Evolutionary conservation across 306 rosid species (phyloP).

Genomic region (Benincasa hispida): DNA sequence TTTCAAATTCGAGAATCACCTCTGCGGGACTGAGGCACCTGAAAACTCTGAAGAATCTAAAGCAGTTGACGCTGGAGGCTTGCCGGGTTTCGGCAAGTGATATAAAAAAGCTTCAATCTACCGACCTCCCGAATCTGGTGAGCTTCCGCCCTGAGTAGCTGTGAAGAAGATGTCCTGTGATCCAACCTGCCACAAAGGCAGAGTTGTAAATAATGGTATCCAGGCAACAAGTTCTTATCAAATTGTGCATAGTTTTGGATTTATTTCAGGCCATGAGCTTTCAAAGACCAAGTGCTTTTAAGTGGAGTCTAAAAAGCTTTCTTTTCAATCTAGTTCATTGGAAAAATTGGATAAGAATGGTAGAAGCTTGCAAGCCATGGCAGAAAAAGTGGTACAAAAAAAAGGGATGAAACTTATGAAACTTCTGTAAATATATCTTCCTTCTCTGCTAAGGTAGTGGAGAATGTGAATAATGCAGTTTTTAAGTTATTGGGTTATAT

Average conservation of each 20-base stretch:
- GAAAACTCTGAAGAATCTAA: conserved; percentile 65
- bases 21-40: conserved; percentile 57
- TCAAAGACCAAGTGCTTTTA: background rate
- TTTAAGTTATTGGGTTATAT: background rate
- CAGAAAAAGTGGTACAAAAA: background rate
- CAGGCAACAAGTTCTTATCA: background rate
- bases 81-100: conserved; percentile 70
- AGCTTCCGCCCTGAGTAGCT: conserved; percentile 78
- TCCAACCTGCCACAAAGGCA: conserved; percentile 2
- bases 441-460: background rate
- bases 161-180: background rate
- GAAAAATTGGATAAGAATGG: background rate
- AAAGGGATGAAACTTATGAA: background rate
- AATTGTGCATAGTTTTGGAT: conserved; percentile 11
- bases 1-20: conserved; percentile 67
- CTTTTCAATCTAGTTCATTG: background rate
- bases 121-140: conserved; percentile 64
- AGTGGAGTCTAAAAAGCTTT: conserved; percentile 7
- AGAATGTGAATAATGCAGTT: background rate
- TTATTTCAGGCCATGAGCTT: conserved; percentile 4
- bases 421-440: conserved; percentile 4
- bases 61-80: conserved; percentile 72
- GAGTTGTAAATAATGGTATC: conserved; percentile 11
- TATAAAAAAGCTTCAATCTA: conserved; percentile 58
- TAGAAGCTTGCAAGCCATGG: conserved; percentile 1